Conservation (phyloP, 116 monocot species). For the Cymodocea nodosa region DNA sequence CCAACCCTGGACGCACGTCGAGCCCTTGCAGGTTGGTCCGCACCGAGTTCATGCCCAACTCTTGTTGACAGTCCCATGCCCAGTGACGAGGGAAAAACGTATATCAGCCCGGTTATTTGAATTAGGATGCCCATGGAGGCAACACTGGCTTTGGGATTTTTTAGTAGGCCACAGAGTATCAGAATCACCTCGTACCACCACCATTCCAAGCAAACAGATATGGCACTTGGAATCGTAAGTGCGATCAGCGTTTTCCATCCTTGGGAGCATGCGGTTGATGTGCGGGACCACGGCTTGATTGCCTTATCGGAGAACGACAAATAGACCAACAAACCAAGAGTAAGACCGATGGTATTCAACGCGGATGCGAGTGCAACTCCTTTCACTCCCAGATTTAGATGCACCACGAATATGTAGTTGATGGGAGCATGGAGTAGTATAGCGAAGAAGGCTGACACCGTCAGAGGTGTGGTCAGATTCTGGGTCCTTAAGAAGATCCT, state of each 20-base stretch:
- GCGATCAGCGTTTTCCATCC: conserved; percentile 7
- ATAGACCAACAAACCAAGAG: conserved; percentile 17
- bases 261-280: background rate
- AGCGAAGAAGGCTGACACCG: conserved; percentile 15
- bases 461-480: conserved; percentile 22
- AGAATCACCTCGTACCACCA: conserved; percentile 81
- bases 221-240: conserved; percentile 19
- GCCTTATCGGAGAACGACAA: conserved; percentile 13
- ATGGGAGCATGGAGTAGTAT: conserved; percentile 32
- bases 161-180: conserved; percentile 40
- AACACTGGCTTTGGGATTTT: conserved; percentile 31
- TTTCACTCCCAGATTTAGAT: conserved; percentile 26
- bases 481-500: conserved; percentile 38
- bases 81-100: conserved; percentile 47
- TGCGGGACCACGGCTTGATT: conserved; percentile 16
- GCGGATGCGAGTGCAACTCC: conserved; percentile 29
- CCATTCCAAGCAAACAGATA: conserved; percentile 58
- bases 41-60: conserved; percentile 47
- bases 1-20: conserved; percentile 19
- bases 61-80: conserved; percentile 36
- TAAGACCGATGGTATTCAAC: conserved; percentile 16
- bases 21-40: conserved; percentile 17
- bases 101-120: conserved; percentile 46
- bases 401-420: conserved; percentile 35
- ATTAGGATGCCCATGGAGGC: conserved; percentile 51